Percentiles rank a stretch among this genome's conserved stretches.
These are phyloP conservation scores for Pyronema omphalodes DNA, from an alignment of 495 filamentous ascomycete species.

Conservation along the genomic window DNA sequence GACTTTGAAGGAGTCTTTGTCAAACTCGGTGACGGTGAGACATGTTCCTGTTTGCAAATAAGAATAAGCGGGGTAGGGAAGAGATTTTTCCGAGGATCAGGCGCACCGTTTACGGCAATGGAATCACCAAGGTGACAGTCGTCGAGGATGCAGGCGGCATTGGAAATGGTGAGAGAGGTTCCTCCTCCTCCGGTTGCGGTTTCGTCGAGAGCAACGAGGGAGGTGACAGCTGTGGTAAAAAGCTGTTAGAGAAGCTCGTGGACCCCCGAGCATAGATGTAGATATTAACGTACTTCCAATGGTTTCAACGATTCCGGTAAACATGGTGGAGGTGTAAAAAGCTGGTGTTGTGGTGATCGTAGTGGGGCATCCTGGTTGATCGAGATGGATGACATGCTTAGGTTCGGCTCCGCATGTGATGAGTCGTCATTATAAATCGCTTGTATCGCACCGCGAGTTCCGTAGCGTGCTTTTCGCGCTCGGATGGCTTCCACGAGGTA, in stretches of 20 bases:
- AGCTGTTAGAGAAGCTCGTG: slow-evolving; percentile 13
- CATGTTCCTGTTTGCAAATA: slow-evolving; percentile 53
- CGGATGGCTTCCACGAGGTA: too few species aligned
- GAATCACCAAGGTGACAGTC: slow-evolving; percentile 82
- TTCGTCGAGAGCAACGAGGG: slow-evolving; percentile 60
- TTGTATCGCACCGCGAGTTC: too few species aligned
- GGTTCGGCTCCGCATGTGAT: neutral
- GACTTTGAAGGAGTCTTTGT: slow-evolving; percentile 53
- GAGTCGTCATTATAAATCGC: too few species aligned
- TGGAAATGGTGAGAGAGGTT: slow-evolving; percentile 76
- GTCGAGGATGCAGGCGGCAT: slow-evolving; percentile 51
- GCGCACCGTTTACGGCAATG: slow-evolving; percentile 72
- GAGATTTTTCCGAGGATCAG: neutral
- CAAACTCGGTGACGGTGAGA: slow-evolving; percentile 63
- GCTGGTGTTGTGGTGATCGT: neutral
- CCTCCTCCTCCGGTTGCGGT: slow-evolving; percentile 39
- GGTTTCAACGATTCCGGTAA: slow-evolving; percentile 54
- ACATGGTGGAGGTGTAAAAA: slow-evolving; percentile 1
- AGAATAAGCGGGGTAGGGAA: neutral
- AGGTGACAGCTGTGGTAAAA: slow-evolving; percentile 47
- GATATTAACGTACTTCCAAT: slow-evolving; percentile 54
- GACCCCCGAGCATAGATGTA: neutral
- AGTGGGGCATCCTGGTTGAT: slow-evolving; percentile 2
- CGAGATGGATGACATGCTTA: neutral
- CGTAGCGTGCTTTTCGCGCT: too few species aligned